Percentiles rank a stretch among this genome's conserved stretches.
These are phyloP conservation scores for Nyssa sinensis DNA, from an alignment of 148 eudicot species.

Conservation along the genomic window DNA sequence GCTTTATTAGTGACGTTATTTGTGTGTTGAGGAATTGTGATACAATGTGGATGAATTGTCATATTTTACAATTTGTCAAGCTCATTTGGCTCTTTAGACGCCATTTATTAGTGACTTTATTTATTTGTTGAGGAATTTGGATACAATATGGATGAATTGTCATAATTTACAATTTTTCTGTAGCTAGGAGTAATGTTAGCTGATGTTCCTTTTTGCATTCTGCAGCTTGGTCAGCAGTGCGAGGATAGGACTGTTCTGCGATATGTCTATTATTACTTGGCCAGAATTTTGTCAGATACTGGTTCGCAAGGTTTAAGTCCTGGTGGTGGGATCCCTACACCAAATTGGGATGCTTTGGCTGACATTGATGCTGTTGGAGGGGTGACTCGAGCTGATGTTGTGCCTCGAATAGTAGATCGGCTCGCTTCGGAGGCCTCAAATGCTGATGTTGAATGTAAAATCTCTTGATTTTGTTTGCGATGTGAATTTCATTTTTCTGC, in stretches of 20 bases:
- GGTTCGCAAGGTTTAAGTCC: slow-evolving; percentile 87
- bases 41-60: too few relatives aligned
- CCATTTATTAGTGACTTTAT: too few relatives aligned
- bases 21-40: too few relatives aligned
- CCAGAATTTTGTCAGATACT: slow-evolving; percentile 89
- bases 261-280: slow-evolving; percentile 93
- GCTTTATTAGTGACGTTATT: too few relatives aligned
- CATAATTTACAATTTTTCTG: not conserved
- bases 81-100: too few relatives aligned
- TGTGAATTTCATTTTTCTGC: slow-evolving; percentile 6
- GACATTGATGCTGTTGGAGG: slow-evolving; percentile 97
- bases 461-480: not conserved
- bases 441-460: slow-evolving; percentile 87
- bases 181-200: not conserved
- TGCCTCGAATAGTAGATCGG: slow-evolving; percentile 77
- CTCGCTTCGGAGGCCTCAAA: slow-evolving; percentile 74
- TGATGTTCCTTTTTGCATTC: slow-evolving; percentile 4
- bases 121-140: not conserved
- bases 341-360: slow-evolving; percentile 99
- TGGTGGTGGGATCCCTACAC: slow-evolving; percentile 99
- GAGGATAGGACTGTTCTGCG: slow-evolving; percentile 95
- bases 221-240: slow-evolving; percentile 94
- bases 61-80: too few relatives aligned
- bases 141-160: not conserved
- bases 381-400: slow-evolving; percentile 97